These are phyloP conservation scores for Saraca asoca DNA, from an alignment of 331 rosid genomes.

Conservation along the genomic window DNA sequence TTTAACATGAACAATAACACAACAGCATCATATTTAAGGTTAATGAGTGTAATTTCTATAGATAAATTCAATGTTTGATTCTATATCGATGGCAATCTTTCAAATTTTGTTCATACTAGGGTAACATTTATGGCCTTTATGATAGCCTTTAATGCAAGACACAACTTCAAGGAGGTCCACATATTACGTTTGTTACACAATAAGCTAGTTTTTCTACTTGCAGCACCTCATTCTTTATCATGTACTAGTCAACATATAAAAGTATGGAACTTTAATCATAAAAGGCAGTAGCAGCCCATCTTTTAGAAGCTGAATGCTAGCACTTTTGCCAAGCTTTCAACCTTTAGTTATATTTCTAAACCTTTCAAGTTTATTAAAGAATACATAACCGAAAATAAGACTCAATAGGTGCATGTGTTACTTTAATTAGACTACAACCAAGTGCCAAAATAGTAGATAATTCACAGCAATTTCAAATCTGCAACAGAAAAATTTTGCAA, in stretches of 20 bases:
- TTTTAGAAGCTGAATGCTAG: too few relatives aligned
- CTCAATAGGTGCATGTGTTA: too few relatives aligned
- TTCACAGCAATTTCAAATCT: too few relatives aligned
- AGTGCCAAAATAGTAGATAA: too few relatives aligned
- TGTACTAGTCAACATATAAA: background rate
- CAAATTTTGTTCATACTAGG: background rate
- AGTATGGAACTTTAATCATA: constrained; percentile 11
- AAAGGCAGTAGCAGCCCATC: too few relatives aligned
- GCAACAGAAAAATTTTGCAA: too few relatives aligned
- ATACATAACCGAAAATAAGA: too few relatives aligned
- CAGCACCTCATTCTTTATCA: background rate
- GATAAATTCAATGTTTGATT: background rate
- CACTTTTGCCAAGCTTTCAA: too few relatives aligned
- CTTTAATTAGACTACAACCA: too few relatives aligned
- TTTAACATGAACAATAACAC: constrained; percentile 15
- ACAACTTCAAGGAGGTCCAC: constrained; percentile 12
- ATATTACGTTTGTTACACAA: constrained; percentile 8
- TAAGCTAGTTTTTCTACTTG: background rate
- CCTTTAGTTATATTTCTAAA: too few relatives aligned
- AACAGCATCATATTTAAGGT: constrained; percentile 1
- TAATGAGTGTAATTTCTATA: background rate
- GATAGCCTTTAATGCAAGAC: constrained; percentile 2
- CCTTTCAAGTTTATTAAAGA: too few relatives aligned
- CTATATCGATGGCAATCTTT: constrained; percentile 16
- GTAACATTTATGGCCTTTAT: background rate